Conservation (phyloP, 352 stramenopile genomes). For the Phytophthora ohioensis region DNA sequence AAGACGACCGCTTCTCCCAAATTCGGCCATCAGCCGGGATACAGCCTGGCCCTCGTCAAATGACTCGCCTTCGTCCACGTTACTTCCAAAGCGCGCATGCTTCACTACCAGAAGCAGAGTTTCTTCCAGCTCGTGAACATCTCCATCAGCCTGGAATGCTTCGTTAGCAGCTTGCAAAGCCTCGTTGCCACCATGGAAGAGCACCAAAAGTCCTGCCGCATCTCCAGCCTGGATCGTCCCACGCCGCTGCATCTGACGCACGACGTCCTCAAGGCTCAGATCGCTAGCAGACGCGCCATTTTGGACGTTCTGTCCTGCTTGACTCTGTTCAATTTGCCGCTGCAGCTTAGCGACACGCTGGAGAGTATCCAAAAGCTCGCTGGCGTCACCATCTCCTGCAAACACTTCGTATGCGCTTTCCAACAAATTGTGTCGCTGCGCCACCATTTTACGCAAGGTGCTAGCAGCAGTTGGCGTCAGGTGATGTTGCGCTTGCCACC, state of each 20-base stretch:
- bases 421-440: slow-evolving; percentile 66
- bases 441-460: slow-evolving; percentile 55
- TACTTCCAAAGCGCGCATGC: slow-evolving; percentile 69
- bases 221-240: slow-evolving; percentile 59
- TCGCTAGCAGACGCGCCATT: slow-evolving; percentile 23
- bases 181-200: slow-evolving; percentile 77
- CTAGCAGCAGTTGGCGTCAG: slow-evolving; percentile 46
- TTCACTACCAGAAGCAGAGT: slow-evolving; percentile 86
- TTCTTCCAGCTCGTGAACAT: slow-evolving; percentile 81
- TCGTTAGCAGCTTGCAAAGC: slow-evolving; percentile 78
- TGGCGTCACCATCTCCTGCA: slow-evolving; percentile 60
- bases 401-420: slow-evolving; percentile 82
- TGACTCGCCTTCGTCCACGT: slow-evolving; percentile 4
- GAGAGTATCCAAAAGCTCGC: slow-evolving; percentile 75
- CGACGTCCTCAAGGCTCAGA: slow-evolving; percentile 66
- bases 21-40: slow-evolving; percentile 46
- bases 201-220: slow-evolving; percentile 65
- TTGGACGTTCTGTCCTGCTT: slow-evolving; percentile 34
- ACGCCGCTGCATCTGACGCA: slow-evolving; percentile 74
- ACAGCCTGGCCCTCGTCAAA: slow-evolving; percentile 41
- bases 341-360: slow-evolving; percentile 78
- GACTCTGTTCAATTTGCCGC: slow-evolving; percentile 51
- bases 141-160: slow-evolving; percentile 73
- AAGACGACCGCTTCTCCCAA: slow-evolving; percentile 47
- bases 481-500: slow-evolving; percentile 47